Conservation (phyloP, 768 basidiomycete species). For the Kwoniella shandongensis region DNA sequence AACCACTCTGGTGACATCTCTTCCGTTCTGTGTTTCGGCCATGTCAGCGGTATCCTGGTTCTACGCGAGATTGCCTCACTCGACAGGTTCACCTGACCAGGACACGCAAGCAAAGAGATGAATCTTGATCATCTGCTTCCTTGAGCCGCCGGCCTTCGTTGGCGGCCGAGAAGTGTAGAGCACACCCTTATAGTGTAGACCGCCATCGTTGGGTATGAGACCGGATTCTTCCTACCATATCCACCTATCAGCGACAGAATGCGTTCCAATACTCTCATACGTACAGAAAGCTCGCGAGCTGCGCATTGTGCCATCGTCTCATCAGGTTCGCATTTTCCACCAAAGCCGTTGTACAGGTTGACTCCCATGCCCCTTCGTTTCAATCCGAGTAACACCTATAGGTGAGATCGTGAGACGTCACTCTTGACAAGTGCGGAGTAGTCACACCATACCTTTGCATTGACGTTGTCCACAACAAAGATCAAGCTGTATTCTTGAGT, state of each 20-base stretch:
- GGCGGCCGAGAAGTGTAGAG: slow-evolving; percentile 35
- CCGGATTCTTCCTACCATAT: slow-evolving; percentile 74
- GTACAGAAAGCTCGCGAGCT: slow-evolving; percentile 59
- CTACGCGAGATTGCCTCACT: slow-evolving; percentile 59
- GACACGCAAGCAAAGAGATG: slow-evolving; percentile 70
- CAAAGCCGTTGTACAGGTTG: slow-evolving; percentile 73
- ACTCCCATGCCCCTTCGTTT: slow-evolving; percentile 51
- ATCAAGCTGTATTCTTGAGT: slow-evolving; percentile 26
- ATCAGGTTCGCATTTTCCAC: slow-evolving; percentile 76
- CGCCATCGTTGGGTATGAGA: slow-evolving; percentile 63
- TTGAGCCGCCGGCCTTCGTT: background rate
- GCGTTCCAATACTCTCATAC: slow-evolving; percentile 57
- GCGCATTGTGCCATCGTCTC: slow-evolving; percentile 73
- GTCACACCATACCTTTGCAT: slow-evolving; percentile 13
- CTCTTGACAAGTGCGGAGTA: background rate
- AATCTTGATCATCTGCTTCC: slow-evolving; percentile 57
- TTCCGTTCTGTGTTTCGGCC: slow-evolving; percentile 63
- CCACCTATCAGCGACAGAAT: background rate
- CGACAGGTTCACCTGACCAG: slow-evolving; percentile 64
- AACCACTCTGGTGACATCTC: slow-evolving; percentile 90
- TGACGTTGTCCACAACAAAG: slow-evolving; percentile 30
- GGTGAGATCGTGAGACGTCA: slow-evolving; percentile 7
- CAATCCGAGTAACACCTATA: slow-evolving; percentile 46
- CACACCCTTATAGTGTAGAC: slow-evolving; percentile 58
- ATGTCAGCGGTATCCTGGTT: background rate